Base-by-base conservation (phyloP, 208 protist species). In the Trypanosoma lewisi region DNA sequence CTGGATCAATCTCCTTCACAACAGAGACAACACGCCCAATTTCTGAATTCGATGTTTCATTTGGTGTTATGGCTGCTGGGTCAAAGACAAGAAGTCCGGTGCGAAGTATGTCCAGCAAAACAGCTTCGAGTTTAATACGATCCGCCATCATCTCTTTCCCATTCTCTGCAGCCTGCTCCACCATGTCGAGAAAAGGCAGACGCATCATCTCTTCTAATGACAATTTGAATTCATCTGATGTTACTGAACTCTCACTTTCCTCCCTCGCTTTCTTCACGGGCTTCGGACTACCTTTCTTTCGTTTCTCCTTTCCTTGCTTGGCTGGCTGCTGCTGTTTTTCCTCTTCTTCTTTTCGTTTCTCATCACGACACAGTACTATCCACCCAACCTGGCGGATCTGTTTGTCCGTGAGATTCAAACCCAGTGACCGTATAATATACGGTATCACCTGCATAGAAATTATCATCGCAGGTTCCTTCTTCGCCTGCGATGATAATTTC, bases 401-500 rank as follows among this genome's bases (percentile, higher is more conserved):
- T 4, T 80, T 62, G 27, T 72, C 63, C 19, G 75, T 83, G 21
- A 73, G 71, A 36, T 70, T 77, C 12, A 91, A 56, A 6, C 74
- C 78, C 12, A 87, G 47, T 21, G 70, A 54, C n/a, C 78, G 78
- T 2, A 83, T 49, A 48, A 91, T 80, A 31, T 65, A 37, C 0
- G 76, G 83, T 1, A 89, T 47, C 2, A 36, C 17, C 14, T 23
- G 14, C 49, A 73, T 57, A 11, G 67, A 52, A 2, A 73, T 12
- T 37, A 17, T 1, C 52, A 30, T 53, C 23, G 16, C 37, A 37
- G 34, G 77, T 75, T 68, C 42, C 19, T 39, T 31, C 11, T 25
- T 19, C 41, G 53, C 58, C 6, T 31, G 58, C 4, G 12, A 6
- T 11, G 30, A 11, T 3, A 64, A 41, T 21, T 11, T 30, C n/a